phyloP scores from a whole-genome alignment of 2,329 filamentous ascomycete species.

The Nemania serpens region DNA sequence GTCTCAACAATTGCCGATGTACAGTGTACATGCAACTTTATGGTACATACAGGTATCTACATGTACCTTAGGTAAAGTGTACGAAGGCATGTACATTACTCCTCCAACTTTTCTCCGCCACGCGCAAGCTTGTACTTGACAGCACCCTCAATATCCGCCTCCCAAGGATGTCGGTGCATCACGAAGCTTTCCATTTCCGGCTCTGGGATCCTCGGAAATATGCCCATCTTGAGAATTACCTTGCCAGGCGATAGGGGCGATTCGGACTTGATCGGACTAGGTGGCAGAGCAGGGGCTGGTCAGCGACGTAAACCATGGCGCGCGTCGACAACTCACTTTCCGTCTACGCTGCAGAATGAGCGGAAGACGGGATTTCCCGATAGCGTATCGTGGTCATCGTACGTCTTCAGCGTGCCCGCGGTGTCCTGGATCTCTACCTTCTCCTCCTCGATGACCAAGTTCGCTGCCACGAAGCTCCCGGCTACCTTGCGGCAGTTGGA shows the following conservation, averaged over 20 bases:
- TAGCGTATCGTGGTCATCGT: constrained; percentile 18
- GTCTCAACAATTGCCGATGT: too few species aligned
- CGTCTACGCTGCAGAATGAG: constrained; percentile 23
- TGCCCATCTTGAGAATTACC: constrained; percentile 24
- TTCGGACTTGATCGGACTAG: constrained; percentile 22
- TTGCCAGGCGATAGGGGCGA: constrained; percentile 4
- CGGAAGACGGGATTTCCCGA: constrained; percentile 22
- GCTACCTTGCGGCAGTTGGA: constrained; percentile 24
- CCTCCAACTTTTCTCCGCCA: constrained; percentile 18
- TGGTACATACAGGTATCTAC: too few species aligned
- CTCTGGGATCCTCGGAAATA: constrained; percentile 25
- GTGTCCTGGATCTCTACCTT: constrained; percentile 22
- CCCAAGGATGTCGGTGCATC: constrained; percentile 19
- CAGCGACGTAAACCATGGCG: background rate
- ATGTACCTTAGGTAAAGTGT: too few species aligned
- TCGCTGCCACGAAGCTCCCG: constrained; percentile 17
- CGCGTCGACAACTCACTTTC: constrained; percentile 14
- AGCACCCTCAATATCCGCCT: constrained; percentile 7
- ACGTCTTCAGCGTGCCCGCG: constrained; percentile 18
- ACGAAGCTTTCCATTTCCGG: constrained; percentile 21
- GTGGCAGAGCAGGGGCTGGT: background rate
- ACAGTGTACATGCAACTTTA: too few species aligned
- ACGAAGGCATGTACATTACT: too few species aligned
- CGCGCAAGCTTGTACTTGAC: constrained; percentile 23
- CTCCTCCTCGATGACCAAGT: constrained; percentile 21